Conservation (phyloP, 2,329 filamentous ascomycete species). For the Neofusicoccum cordaticola region DNA sequence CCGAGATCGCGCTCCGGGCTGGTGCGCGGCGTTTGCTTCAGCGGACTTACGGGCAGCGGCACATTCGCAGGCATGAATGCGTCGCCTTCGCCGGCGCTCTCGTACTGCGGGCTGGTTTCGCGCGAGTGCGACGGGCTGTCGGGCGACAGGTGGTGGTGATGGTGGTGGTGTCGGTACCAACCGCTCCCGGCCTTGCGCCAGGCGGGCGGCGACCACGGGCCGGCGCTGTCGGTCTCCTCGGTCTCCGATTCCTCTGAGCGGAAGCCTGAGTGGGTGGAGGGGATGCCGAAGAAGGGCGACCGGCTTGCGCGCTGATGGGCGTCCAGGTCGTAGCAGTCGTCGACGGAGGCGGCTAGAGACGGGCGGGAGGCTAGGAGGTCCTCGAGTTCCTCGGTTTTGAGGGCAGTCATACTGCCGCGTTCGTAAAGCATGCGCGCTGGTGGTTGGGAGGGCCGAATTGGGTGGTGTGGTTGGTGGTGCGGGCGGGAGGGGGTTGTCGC, state of each 20-base stretch:
- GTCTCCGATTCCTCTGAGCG: slow-evolving; percentile 50
- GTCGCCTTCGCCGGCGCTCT: slow-evolving; percentile 54
- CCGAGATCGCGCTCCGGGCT: slow-evolving; percentile 47
- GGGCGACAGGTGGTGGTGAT: slow-evolving; percentile 26
- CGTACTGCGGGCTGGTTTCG: slow-evolving; percentile 59
- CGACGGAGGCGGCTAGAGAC: slow-evolving; percentile 37
- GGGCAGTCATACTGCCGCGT: slow-evolving; percentile 15
- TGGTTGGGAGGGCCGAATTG: background rate
- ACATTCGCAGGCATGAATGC: slow-evolving; percentile 54
- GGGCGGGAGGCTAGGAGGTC: slow-evolving; percentile 22
- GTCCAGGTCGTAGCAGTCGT: slow-evolving; percentile 38
- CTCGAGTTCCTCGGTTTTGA: slow-evolving; percentile 11
- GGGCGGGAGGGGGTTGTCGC: background rate
- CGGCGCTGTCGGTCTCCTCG: slow-evolving; percentile 45
- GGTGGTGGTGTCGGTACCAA: slow-evolving; percentile 49
- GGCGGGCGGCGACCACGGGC: slow-evolving; percentile 65
- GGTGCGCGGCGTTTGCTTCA: slow-evolving; percentile 54
- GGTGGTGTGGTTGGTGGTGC: slow-evolving; percentile 1
- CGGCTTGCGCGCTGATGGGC: slow-evolving; percentile 33
- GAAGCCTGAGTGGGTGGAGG: slow-evolving; percentile 64
- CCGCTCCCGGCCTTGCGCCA: slow-evolving; percentile 60
- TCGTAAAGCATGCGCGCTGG: slow-evolving; percentile 14
- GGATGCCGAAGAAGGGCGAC: slow-evolving; percentile 53
- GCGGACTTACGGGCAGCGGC: slow-evolving; percentile 59
- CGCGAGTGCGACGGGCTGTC: slow-evolving; percentile 53